Evolutionary conservation across 805 yeast species (phyloP), one percentile per base, ranked within the genome.

Genomic region (Torulaspora delbrueckii): DNA sequence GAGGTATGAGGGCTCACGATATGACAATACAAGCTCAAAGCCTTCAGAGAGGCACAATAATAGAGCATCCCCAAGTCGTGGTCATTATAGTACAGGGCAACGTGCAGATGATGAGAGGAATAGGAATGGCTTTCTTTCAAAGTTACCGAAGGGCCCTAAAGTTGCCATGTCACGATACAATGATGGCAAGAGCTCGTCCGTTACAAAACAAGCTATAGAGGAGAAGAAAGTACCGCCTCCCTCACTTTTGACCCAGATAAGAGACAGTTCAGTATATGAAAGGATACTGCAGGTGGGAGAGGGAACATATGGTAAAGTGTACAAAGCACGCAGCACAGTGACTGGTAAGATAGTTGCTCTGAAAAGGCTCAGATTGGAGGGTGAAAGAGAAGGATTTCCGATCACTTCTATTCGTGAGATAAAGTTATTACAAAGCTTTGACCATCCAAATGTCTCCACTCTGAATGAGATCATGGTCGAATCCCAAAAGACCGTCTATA

Each of bases 321-420:
- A 60, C 48, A 65, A 65, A 42, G 96, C 96, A 0, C 73, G 71
- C 40, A 89, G 93, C 62, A 67, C 68, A 12, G 69, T 78, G 4
- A 86, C 96, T 0, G 74, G 78, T 1, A 80, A 77, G 47, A 69
- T 76, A 53, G 93, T 89, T n/a, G 99, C 99, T 1, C 70, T 93
- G 59, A 93, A 93, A 62, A 76, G 83, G 54, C 71, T 93, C 37
- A 68, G 97, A 50, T 73, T 93, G 57, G 97, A 93, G 60, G 68
- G 80, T 6, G 98, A 91, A 62, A 74, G 88, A 40, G 99, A 93
- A 60, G 97, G 98, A 0, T 87, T 93, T 65, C 99, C 99, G 2
- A 85, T 93, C 18, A 93, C 99, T 0, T 96, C 98, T 0, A 79
- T 89, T 59, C 74, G 99, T 54, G 99, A 93, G 68, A 87, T 90